Conservation (phyloP, 768 basidiomycete genomes). For the Auricularia sp. region DNA sequence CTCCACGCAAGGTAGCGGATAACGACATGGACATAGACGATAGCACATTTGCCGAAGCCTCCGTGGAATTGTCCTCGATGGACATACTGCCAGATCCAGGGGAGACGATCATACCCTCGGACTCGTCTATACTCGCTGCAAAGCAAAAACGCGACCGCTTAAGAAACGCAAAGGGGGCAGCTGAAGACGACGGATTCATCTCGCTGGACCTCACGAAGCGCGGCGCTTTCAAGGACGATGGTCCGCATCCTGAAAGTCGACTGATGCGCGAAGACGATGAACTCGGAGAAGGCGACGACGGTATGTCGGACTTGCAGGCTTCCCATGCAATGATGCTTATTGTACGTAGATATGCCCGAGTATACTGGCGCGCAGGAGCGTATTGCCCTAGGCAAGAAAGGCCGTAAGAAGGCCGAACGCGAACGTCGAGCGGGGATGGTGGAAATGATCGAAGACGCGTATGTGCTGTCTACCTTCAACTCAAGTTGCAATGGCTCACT, state of each 20-base stretch:
- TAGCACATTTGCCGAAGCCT: constrained; percentile 27
- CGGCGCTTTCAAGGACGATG: constrained; percentile 38
- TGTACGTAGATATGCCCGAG: constrained; percentile 61
- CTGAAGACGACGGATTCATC: constrained; percentile 59
- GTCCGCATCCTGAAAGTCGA: constrained; percentile 79
- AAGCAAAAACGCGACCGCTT: constrained; percentile 68
- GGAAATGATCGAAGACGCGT: constrained; percentile 79
- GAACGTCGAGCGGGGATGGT: constrained; percentile 62
- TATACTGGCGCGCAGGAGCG: constrained; percentile 82
- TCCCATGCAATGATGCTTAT: constrained; percentile 1
- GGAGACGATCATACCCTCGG: constrained; percentile 51
- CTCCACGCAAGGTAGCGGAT: constrained; percentile 24
- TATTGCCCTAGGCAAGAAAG: constrained; percentile 77
- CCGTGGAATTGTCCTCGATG: constrained; percentile 11
- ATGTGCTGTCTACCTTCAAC: constrained; percentile 19
- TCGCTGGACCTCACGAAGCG: constrained; percentile 59
- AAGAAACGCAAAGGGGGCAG: constrained; percentile 32
- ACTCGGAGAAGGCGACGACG: constrained; percentile 79
- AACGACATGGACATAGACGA: constrained; percentile 35
- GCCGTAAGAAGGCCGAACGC: constrained; percentile 55
- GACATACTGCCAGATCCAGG: constrained; percentile 19
- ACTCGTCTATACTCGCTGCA: constrained; percentile 59
- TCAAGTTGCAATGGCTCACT: constrained; percentile 4
- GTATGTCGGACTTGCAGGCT: constrained; percentile 28
- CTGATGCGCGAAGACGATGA: constrained; percentile 81